Evolutionary conservation across 2,329 filamentous ascomycete genomes (phyloP), one percentile per base, ranked within the genome.

Genomic region (Graphiopsis chlorocephala): DNA sequence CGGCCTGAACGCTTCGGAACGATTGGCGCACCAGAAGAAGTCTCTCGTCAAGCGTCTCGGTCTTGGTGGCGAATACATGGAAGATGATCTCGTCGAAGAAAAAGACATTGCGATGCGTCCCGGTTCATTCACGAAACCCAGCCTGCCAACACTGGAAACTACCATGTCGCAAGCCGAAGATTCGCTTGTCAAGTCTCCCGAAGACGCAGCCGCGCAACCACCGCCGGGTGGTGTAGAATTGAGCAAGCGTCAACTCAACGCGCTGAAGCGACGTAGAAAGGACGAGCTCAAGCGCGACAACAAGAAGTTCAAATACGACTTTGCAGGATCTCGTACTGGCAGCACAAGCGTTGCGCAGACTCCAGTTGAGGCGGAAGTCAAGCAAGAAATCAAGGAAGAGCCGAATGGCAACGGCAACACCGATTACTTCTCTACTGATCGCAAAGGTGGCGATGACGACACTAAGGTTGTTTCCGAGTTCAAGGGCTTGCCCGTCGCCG

Each of bases 381-480:
- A 89, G 71, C 76, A 84, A n/a, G 86, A 88, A 68, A 80, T 84
- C 62, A 85, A 85, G 61, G 78, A 81, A 35, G 83, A 85, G 53
- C 58, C 65, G 11, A 67, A 68, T 29, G 81, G 82, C 69, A 87
- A 86, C 17, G 81, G 71, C 81, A 70, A 69, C 55, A 70, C 86
- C 23, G 95, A 99, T 71, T 98, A 97, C 77, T 97, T 99, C 78
- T 96, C 88, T 31, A 84, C 97, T 17, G 94, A 97, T 20, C 87
- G 92, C 59, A 87, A 87, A 20, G 82, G 86, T 35, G 89, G 90
- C 3, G 93, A 98, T 67, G 95, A 99, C 74, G 92, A 96, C 56
- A 88, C 88, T 5, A 97, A 97, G 75, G 88, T 99, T 17, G 90
- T 98, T 28, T 92, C 93, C 52, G 95, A 99, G 74, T 98, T 96